Conservation (phyloP, 805 yeast genomes). For the Kuraishia ogatae region DNA sequence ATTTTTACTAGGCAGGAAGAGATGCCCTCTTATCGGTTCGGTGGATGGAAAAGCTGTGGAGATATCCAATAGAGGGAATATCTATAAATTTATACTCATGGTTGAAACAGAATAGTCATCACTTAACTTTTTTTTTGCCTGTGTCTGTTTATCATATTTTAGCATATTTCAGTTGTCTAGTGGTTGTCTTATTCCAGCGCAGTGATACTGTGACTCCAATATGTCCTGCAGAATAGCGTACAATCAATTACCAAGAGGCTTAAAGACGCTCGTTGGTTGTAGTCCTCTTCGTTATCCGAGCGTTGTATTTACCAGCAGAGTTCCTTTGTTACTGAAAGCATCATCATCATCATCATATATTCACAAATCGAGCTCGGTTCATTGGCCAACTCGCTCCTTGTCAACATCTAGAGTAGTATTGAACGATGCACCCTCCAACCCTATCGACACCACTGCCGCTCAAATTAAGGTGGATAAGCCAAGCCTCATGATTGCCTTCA, state of each 20-base stretch:
- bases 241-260: neutral
- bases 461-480: constrained; percentile 61
- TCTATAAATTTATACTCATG: too few relatives aligned
- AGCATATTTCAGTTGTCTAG: too few relatives aligned
- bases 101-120: too few relatives aligned
- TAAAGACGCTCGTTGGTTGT: neutral
- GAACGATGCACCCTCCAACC: neutral
- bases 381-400: neutral
- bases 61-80: too few relatives aligned
- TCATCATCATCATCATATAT: neutral
- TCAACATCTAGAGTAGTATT: neutral
- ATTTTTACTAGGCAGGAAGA: neutral
- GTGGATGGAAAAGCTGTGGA: too few relatives aligned
- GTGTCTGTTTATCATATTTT: too few relatives aligned
- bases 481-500: constrained; percentile 79
- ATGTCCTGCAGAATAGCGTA: neutral
- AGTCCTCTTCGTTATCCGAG: neutral
- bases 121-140: too few relatives aligned
- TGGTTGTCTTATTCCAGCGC: too few relatives aligned
- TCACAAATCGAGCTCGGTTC: neutral
- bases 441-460: neutral
- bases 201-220: neutral
- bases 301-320: neutral
- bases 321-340: neutral
- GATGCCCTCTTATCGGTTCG: neutral